Base-by-base conservation (phyloP, 768 basidiomycete species). In the Gelatoporia subvermispora region DNA sequence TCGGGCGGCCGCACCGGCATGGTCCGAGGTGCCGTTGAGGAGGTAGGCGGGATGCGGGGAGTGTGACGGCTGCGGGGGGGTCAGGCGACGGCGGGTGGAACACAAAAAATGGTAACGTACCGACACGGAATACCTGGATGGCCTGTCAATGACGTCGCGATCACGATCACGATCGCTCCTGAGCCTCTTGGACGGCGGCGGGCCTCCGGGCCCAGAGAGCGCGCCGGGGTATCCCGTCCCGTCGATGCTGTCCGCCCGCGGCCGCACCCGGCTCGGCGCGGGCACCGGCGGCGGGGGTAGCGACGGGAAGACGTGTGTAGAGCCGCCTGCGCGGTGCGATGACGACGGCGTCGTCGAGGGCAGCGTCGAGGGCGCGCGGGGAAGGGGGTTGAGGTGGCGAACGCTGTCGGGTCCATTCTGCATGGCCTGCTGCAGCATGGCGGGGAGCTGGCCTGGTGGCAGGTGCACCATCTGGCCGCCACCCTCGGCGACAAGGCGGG, bases 141-240 rank as follows among this genome's bases (percentile, higher is more conserved):
- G 13, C 13, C 28, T 31, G 28, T 31, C 28, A 5, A 31, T 31
- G 28, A 31, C 28, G 28, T 31, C 28, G 39, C 66, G 62, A 37
- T 69, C 68, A 10, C 48, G 55, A 22, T 58, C 54, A 16, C 67
- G 70, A 11, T 70, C 74, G 35, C 56, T 60, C 28, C 78, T 68
- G 0, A 67, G 51, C 25, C 75, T 72, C 61, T 84, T 84, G 24
- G 65, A 36, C 5, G 82, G 81, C 0, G 78, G 79, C 24, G 73
- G 72, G 0, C 60, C 68, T 10, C 57, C 60, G 4, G 68, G 60
- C 17, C 62, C 60, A 8, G 60, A 53, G 22, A 63, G 62, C 21
- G 58, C 56, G 1, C 59, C 48, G 8, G 50, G 48, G 45, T 67
- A 48, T 16, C 68, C 49, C 16, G 40, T 41, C 37, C n/a, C 68